These are phyloP conservation scores for Farysia itapuensis DNA, from an alignment of 1,284 basidiomycete genomes.

Conservation along the genomic window DNA sequence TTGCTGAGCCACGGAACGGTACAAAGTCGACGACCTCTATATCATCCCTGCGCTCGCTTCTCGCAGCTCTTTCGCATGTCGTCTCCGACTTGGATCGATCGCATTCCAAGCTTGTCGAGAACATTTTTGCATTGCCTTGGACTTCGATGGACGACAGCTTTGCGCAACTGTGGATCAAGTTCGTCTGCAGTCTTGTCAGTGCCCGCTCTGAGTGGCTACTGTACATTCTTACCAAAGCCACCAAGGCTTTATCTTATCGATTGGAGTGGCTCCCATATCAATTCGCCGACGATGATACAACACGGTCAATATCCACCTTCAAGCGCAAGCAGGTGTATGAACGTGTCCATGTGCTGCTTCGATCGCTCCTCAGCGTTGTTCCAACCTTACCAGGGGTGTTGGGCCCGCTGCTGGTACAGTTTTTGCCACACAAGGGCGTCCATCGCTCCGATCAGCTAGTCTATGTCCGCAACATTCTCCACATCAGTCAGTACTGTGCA, in stretches of 20 bases:
- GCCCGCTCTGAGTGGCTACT: conserved; percentile 91
- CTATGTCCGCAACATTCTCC: conserved; percentile 87
- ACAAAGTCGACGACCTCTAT: conserved; percentile 30
- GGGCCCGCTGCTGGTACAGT: conserved; percentile 76
- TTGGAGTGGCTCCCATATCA: conserved; percentile 37
- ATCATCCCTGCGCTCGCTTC: conserved; percentile 57
- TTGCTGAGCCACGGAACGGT: conserved; percentile 49
- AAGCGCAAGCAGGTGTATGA: conserved; percentile 77
- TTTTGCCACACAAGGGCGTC: conserved; percentile 93
- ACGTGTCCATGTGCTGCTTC: conserved; percentile 80
- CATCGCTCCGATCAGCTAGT: conserved; percentile 77
- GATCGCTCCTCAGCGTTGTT: conserved; percentile 80
- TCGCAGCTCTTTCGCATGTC: conserved; percentile 64
- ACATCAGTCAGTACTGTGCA: conserved; percentile 83
- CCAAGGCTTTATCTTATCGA: conserved; percentile 70
- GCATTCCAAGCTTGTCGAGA: conserved; percentile 82
- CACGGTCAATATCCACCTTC: conserved; percentile 17
- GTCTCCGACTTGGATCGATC: conserved; percentile 71
- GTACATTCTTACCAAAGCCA: conserved; percentile 76
- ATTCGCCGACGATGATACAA: conserved; percentile 23
- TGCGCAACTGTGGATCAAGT: conserved; percentile 65
- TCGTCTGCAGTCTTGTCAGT: conserved; percentile 87
- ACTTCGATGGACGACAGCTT: conserved; percentile 74
- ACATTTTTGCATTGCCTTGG: conserved; percentile 87
- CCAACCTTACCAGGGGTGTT: conserved; percentile 64